phyloP scores from a whole-genome alignment of 2,329 filamentous ascomycete genomes.

The Penicillium brasilianum region DNA sequence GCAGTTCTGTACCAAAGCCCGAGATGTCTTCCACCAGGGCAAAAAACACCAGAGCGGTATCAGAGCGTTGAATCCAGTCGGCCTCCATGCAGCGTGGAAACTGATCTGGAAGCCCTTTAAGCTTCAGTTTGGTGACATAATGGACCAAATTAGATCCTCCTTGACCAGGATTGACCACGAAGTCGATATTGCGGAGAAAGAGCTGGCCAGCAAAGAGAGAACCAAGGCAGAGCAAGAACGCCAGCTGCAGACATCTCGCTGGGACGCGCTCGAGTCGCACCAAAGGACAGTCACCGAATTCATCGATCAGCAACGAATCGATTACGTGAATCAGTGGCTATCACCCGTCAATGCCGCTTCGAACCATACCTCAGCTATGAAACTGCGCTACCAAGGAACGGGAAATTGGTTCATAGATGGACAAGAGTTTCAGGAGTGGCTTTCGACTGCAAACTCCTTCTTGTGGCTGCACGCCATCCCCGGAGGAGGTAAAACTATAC shows the following conservation, averaged over 20 bases:
- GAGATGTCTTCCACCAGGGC: conserved; percentile 1
- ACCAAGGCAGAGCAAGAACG: conserved; percentile 1
- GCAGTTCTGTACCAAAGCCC: background rate
- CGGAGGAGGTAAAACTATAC: background rate
- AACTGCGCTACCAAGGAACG: background rate
- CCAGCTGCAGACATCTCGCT: background rate
- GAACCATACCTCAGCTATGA: background rate
- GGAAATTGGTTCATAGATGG: background rate
- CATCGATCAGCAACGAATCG: background rate
- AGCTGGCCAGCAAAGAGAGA: background rate
- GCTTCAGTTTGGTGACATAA: conserved; percentile 1
- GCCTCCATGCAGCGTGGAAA: background rate
- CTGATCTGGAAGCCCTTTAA: conserved; percentile 1
- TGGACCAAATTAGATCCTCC: background rate
- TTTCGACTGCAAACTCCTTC: background rate
- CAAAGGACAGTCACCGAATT: background rate
- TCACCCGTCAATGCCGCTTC: background rate
- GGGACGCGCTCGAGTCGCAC: background rate
- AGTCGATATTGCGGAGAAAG: background rate
- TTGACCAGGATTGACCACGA: background rate
- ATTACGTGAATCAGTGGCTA: conserved; percentile 3
- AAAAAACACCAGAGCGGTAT: background rate
- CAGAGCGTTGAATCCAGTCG: conserved; percentile 1
- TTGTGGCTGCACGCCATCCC: background rate
- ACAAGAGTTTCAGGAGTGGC: background rate